Percentiles rank a stretch among this genome's conserved stretches.
Conservation (phyloP, 345 rosid genomes). For the Excoecaria cochinchinensis region DNA sequence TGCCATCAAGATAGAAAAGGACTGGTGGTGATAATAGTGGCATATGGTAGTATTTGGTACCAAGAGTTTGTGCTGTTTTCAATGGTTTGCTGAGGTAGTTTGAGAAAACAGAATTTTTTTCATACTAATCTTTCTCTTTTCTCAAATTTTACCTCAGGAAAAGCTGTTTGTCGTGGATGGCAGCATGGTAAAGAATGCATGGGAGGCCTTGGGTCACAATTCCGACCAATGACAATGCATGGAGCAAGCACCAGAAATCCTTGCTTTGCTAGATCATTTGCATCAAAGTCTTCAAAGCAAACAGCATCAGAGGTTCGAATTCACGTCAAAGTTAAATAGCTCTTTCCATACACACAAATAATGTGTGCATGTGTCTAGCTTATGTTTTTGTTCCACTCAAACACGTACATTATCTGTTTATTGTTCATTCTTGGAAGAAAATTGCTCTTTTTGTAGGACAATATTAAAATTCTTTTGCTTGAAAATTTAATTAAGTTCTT, state of each 20-base stretch:
- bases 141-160: slow-evolving; percentile 42
- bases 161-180: slow-evolving; percentile 19
- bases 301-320: slow-evolving; percentile 59
- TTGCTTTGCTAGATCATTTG: slow-evolving; percentile 56
- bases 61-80: not conserved
- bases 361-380: not conserved
- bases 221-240: slow-evolving; percentile 26
- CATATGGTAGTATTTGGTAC: not conserved
- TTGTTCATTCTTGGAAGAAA: not conserved
- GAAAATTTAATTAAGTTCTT: not conserved
- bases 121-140: slow-evolving; percentile 3
- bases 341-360: not conserved
- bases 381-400: not conserved
- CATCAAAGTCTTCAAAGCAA: slow-evolving; percentile 61
- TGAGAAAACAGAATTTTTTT: not conserved
- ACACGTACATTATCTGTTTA: not conserved
- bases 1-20: not conserved
- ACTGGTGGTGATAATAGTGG: not conserved
- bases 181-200: slow-evolving; percentile 21
- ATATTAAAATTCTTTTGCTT: not conserved
- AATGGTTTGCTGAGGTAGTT: not conserved
- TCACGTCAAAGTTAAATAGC: not conserved
- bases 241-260: slow-evolving; percentile 23
- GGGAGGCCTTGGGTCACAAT: slow-evolving; percentile 23
- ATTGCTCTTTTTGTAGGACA: not conserved